A percentile compares a stretch with the other conserved stretches of the same genome.
Evolutionary conservation across 352 stramenopile genomes (phyloP).

Genomic region (Saprolegnia diclina): DNA sequence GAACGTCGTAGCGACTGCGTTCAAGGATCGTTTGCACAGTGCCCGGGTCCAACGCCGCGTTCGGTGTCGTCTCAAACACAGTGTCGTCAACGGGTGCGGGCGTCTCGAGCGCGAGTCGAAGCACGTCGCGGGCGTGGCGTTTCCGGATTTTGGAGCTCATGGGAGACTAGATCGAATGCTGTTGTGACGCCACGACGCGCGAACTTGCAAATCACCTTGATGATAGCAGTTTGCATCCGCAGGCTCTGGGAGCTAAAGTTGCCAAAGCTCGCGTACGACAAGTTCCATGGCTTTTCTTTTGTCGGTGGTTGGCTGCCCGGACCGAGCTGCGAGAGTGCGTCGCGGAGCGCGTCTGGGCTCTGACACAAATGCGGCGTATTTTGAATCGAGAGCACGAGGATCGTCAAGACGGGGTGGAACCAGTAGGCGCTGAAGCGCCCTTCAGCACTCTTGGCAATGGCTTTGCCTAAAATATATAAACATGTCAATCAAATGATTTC

Average conservation of each 20-base stretch:
- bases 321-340: background rate
- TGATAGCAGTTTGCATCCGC: slow-evolving; percentile 24
- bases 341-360: background rate
- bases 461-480: background rate
- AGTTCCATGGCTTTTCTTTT: slow-evolving; percentile 25
- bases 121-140: slow-evolving; percentile 17
- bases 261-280: slow-evolving; percentile 25
- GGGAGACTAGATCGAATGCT: background rate
- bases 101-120: slow-evolving; percentile 11
- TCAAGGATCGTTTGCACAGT: slow-evolving; percentile 16
- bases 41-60: background rate
- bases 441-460: slow-evolving; percentile 11
- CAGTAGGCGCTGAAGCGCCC: slow-evolving; percentile 8
- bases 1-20: slow-evolving; percentile 14
- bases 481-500: background rate
- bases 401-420: slow-evolving; percentile 25
- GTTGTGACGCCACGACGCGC: background rate
- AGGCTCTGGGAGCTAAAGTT: slow-evolving; percentile 26
- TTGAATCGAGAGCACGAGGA: slow-evolving; percentile 16
- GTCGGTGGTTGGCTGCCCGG: background rate
- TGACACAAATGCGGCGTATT: background rate
- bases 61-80: background rate
- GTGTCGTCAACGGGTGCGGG: background rate
- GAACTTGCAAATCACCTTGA: background rate
- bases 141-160: slow-evolving; percentile 25